Evolutionary conservation across 179 eudicot species (phyloP).

Genomic region (Monotropa hypopitys): DNA sequence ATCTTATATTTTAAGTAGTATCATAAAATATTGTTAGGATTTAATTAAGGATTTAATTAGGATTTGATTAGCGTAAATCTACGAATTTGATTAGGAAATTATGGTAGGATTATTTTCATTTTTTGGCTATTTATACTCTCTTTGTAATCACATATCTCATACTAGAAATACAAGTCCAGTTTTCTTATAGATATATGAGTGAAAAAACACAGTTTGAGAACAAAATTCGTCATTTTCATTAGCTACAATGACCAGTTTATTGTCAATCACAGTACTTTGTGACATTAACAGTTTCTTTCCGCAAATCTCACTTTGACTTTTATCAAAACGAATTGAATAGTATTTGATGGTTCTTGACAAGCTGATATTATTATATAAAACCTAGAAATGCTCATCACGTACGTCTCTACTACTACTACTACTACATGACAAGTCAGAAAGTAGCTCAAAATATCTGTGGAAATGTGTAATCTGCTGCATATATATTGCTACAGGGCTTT

Average conservation of each 20-base stretch:
- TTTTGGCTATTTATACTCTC: too few relatives aligned
- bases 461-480: background rate
- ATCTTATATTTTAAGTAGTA: too few relatives aligned
- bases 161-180: too few relatives aligned
- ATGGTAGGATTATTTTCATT: too few relatives aligned
- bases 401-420: too few relatives aligned
- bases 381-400: background rate
- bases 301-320: background rate
- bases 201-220: background rate
- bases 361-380: background rate
- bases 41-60: too few relatives aligned
- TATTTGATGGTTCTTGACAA: background rate
- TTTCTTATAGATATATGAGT: background rate
- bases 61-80: too few relatives aligned
- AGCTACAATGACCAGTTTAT: background rate
- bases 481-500: conserved; percentile 41
- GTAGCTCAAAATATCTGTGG: background rate
- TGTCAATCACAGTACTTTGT: background rate
- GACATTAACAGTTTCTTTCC: background rate
- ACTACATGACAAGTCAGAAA: too few relatives aligned
- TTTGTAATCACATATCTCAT: too few relatives aligned
- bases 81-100: too few relatives aligned
- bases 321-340: background rate
- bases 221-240: background rate
- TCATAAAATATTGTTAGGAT: too few relatives aligned